phyloP scores from a whole-genome alignment of 108 stramenopile species.

The Thalassiosira profunda region DNA sequence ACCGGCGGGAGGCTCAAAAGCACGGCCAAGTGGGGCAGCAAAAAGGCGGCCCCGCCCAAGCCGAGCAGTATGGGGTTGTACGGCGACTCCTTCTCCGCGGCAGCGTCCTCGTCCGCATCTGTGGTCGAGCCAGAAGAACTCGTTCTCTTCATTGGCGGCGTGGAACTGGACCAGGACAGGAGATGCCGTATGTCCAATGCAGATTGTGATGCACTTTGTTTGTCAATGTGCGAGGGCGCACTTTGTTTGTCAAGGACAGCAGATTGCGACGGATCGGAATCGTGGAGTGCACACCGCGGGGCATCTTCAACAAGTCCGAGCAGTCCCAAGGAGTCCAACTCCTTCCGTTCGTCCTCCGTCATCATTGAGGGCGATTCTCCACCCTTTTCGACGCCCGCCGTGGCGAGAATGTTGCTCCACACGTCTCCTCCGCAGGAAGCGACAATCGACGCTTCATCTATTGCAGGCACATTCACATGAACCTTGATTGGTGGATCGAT shows the following conservation, averaged over 20 bases:
- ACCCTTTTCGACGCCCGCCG: too few species aligned
- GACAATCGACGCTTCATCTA: too few species aligned
- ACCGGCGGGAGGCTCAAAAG: slow-evolving; percentile 65
- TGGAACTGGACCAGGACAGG: neutral
- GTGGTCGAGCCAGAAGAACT: neutral
- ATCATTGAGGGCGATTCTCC: neutral
- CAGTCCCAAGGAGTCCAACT: neutral
- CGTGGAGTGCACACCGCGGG: too few species aligned
- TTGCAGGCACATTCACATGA: too few species aligned
- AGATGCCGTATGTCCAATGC: neutral
- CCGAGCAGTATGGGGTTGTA: slow-evolving; percentile 24
- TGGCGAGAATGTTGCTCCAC: too few species aligned
- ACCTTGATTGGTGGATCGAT: neutral
- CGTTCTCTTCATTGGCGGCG: neutral
- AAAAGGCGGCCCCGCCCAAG: slow-evolving; percentile 29
- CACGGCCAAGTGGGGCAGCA: slow-evolving; percentile 48
- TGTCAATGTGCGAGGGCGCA: too few species aligned
- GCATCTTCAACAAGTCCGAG: neutral
- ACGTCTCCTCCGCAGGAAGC: too few species aligned
- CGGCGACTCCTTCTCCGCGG: neutral
- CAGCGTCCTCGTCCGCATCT: neutral
- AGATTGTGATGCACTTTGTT: neutral
- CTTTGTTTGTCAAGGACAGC: too few species aligned
- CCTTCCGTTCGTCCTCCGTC: slow-evolving; percentile 1
- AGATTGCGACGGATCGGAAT: too few species aligned